Conservation (phyloP, 1,284 basidiomycete species). For the Austropuccinia psidii region DNA sequence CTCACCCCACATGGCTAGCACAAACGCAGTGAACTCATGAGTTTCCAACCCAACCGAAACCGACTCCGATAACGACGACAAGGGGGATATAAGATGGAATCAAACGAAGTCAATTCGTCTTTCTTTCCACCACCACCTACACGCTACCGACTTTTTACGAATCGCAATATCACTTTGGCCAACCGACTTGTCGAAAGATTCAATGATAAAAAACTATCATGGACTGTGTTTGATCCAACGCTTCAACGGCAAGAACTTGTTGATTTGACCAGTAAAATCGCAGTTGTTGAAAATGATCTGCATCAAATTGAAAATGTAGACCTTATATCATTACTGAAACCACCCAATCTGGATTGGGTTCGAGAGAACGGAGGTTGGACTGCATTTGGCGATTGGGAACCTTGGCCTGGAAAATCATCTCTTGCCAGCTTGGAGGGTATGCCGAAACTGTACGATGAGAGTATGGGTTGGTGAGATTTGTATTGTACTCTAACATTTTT, state of each 20-base stretch:
- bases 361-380: not conserved
- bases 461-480: not conserved
- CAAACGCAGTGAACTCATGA: no score
- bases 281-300: not conserved
- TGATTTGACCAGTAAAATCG: not conserved
- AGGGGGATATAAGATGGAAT: no score
- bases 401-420: not conserved
- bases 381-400: slow-evolving; percentile 12
- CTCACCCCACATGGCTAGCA: no score
- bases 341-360: slow-evolving; percentile 11
- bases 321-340: not conserved
- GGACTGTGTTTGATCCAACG: not conserved
- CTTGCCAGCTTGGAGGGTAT: not conserved
- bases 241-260: not conserved
- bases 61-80: no score
- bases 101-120: slow-evolving; percentile 24
- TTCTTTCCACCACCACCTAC: slow-evolving; percentile 30
- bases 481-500: not conserved
- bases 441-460: slow-evolving; percentile 20
- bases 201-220: no score
- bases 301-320: not conserved
- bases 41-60: no score
- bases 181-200: no score
- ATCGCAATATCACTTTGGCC: not conserved
- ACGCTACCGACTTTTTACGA: not conserved